phyloP scores from a whole-genome alignment of 495 filamentous ascomycete species.

The Penicillium cataractarum region DNA sequence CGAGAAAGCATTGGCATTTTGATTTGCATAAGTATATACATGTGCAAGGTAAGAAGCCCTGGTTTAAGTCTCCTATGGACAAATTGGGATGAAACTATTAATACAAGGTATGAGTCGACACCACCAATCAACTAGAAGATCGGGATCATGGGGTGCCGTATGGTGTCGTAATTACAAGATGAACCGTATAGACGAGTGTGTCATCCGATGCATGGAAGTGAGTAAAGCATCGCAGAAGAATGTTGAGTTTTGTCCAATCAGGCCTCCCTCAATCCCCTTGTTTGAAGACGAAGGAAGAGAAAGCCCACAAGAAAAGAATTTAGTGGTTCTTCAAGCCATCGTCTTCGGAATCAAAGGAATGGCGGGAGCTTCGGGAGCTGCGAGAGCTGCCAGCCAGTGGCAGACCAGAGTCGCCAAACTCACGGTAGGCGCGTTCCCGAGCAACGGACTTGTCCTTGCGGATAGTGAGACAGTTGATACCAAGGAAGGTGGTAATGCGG shows the following conservation, averaged over 20 bases:
- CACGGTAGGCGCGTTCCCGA: constrained; percentile 45
- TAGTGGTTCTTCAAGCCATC: constrained; percentile 33
- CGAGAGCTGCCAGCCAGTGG: constrained; percentile 11
- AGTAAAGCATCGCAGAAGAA: background rate
- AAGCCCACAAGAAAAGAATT: background rate
- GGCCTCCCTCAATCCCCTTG: background rate
- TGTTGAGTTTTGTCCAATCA: background rate
- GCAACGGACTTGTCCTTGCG: constrained; percentile 57
- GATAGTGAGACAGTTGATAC: constrained; percentile 93
- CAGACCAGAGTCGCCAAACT: constrained; percentile 35
- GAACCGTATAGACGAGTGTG: constrained; percentile 14
- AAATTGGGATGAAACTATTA: constrained; percentile 9
- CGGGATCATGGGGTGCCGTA: background rate
- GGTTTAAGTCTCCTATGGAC: background rate
- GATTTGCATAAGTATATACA: constrained; percentile 21
- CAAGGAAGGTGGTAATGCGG: constrained; percentile 87
- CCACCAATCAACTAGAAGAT: background rate
- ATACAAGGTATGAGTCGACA: background rate
- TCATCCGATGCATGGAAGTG: background rate
- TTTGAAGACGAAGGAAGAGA: background rate
- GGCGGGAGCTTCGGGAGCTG: constrained; percentile 5
- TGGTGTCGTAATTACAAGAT: constrained; percentile 23
- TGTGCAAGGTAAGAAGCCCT: constrained; percentile 10
- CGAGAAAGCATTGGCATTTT: background rate
- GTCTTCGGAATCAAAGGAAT: constrained; percentile 12